phyloP scores from a whole-genome alignment of 106 monocot species.

The Dendrobium catenatum region DNA sequence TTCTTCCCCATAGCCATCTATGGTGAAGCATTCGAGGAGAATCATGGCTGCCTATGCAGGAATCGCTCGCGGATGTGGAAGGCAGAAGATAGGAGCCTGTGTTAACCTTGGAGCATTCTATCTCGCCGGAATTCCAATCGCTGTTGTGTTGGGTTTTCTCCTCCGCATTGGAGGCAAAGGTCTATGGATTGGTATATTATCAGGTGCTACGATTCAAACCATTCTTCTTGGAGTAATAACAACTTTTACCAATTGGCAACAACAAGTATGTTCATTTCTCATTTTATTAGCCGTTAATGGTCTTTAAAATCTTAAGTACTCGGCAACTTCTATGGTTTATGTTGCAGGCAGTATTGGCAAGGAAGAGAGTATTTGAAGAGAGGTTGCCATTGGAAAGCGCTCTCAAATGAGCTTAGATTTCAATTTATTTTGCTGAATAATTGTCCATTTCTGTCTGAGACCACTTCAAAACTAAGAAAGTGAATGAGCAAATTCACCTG shows the following conservation, averaged over 20 bases:
- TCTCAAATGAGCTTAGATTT: background rate
- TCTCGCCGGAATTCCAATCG: slow-evolving; percentile 60
- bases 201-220: slow-evolving; percentile 47
- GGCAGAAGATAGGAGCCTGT: slow-evolving; percentile 73
- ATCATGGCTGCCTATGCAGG: slow-evolving; percentile 1
- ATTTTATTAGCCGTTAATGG: background rate
- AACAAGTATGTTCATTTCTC: slow-evolving; percentile 36
- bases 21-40: background rate
- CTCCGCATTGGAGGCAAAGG: slow-evolving; percentile 55
- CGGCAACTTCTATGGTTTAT: background rate
- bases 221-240: slow-evolving; percentile 51
- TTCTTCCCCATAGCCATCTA: background rate
- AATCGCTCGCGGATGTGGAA: slow-evolving; percentile 60
- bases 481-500: no score
- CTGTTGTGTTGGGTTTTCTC: slow-evolving; percentile 50
- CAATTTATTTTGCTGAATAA: no score
- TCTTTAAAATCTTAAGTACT: background rate
- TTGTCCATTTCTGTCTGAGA: no score
- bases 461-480: no score
- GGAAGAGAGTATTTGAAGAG: background rate
- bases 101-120: slow-evolving; percentile 60
- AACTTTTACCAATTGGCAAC: slow-evolving; percentile 70
- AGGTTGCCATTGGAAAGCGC: background rate
- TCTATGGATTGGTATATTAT: slow-evolving; percentile 72
- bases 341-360: background rate